phyloP scores from a whole-genome alignment of 2,329 filamentous ascomycete genomes.

The Emergomyces africanus region DNA sequence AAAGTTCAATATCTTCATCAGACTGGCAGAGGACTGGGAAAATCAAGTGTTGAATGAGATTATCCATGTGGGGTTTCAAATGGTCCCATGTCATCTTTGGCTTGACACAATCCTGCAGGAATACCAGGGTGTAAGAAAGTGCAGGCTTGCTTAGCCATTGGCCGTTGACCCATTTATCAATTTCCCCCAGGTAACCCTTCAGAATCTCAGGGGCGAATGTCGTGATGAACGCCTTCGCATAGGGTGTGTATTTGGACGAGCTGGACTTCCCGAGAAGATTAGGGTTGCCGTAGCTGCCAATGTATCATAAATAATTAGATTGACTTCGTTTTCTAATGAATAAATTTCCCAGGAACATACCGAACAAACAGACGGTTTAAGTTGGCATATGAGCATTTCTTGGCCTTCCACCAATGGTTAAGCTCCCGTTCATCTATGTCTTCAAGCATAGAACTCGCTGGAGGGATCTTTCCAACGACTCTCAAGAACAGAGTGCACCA shows the following conservation, averaged over 20 bases:
- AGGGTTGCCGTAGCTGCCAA: conserved; percentile 73
- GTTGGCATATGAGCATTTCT: conserved; percentile 99
- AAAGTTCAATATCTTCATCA: conserved; percentile 84
- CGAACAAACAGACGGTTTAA: conserved; percentile 89
- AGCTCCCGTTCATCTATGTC: conserved; percentile 75
- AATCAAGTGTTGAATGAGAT: conserved; percentile 83
- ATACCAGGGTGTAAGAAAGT: conserved; percentile 84
- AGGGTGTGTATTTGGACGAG: conserved; percentile 62
- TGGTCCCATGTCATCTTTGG: conserved; percentile 96
- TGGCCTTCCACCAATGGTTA: conserved; percentile 99
- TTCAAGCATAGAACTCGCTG: conserved; percentile 64
- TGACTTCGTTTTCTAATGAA: background rate
- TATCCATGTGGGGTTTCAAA: conserved; percentile 85
- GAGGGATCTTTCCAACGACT: conserved; percentile 74
- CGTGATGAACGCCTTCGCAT: conserved; percentile 79
- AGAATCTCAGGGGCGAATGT: conserved; percentile 93
- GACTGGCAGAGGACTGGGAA: conserved; percentile 92
- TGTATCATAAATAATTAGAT: background rate
- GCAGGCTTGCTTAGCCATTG: conserved; percentile 91
- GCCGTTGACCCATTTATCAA: conserved; percentile 97
- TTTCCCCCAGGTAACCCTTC: conserved; percentile 84
- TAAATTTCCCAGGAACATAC: conserved; percentile 35
- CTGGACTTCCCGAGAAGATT: conserved; percentile 60
- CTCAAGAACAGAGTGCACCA: conserved; percentile 95
- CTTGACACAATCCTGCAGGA: conserved; percentile 92